A percentile compares a stretch with the other conserved stretches of the same genome.
Evolutionary conservation across 1,284 basidiomycete species (phyloP).

Genomic region (Boletellus deceptivus): DNA sequence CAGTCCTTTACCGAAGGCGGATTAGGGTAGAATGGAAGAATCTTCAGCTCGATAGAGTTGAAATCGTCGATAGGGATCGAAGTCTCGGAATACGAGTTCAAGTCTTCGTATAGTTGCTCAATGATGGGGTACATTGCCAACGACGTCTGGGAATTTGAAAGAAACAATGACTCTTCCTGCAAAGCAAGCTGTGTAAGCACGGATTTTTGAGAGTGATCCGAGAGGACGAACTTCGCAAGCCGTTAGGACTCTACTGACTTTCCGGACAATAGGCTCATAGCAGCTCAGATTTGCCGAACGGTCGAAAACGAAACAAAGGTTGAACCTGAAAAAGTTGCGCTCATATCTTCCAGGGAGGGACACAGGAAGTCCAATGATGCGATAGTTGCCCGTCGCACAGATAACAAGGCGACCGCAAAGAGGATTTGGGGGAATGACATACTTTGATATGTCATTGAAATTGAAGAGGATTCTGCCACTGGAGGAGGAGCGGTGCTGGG

Average conservation of each 20-base stretch:
- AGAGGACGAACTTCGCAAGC: slow-evolving; percentile 74
- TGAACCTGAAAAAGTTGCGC: slow-evolving; percentile 91
- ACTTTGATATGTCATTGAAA: slow-evolving; percentile 89
- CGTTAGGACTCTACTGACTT: slow-evolving; percentile 86
- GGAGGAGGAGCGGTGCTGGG: slow-evolving; percentile 49
- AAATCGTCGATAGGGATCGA: slow-evolving; percentile 86
- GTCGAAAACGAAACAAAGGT: slow-evolving; percentile 96
- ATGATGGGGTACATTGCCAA: slow-evolving; percentile 82
- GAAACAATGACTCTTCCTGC: slow-evolving; percentile 86
- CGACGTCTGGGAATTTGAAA: slow-evolving; percentile 74
- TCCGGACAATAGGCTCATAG: slow-evolving; percentile 95
- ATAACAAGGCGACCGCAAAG: slow-evolving; percentile 89
- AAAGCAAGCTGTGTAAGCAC: slow-evolving; percentile 13
- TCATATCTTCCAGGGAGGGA: slow-evolving; percentile 72
- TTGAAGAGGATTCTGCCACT: slow-evolving; percentile 68
- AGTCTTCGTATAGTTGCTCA: slow-evolving; percentile 95
- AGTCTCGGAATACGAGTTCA: slow-evolving; percentile 96
- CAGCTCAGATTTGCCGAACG: slow-evolving; percentile 85
- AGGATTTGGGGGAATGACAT: slow-evolving; percentile 86
- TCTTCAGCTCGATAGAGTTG: slow-evolving; percentile 92
- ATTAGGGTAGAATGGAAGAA: slow-evolving; percentile 96
- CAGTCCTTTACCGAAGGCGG: slow-evolving; percentile 89
- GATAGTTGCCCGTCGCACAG: slow-evolving; percentile 68
- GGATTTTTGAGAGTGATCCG: neutral
- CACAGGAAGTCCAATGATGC: slow-evolving; percentile 88